Base-by-base conservation (phyloP, 2,329 filamentous ascomycete genomes). In the Elsinoe batatas region DNA sequence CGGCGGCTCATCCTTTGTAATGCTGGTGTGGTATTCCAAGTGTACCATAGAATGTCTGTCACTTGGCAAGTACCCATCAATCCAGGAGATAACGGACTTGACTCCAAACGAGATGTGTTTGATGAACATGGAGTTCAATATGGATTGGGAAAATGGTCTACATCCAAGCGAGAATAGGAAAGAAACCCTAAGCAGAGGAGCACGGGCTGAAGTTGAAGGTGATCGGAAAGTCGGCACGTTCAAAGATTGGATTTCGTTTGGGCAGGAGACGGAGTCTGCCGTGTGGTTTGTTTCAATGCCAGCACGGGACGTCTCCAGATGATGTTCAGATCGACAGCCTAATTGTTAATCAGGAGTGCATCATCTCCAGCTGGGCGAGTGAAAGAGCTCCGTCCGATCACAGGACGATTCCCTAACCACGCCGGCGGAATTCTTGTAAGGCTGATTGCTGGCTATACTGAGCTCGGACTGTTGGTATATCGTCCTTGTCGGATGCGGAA, bases 361-460 rank as follows among this genome's bases (percentile, higher is more conserved):
- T 22, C 32, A 51, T 51, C 20, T 38, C 15, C 33, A 10, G 15
- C 20, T 26, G 33, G 15, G 8, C 32, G n/a, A 51, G 47, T 37
- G 10, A n/a, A 15, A 49, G 13, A 35, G 30, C 44, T 20, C 13
- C 12, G 1, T 13, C 7, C 22, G 26, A 49, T 33, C 32, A 35
- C 26, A 18, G 26, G 44, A 35, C 18, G 13, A 35, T 5, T 38
- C 26, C 33, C 47, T 51, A 15, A 37, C 47, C 47, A 51, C 47
- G 33, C 47, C 32, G 32, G 32, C 47, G 47, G 47, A 51, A 51
- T 8, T 20, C 32, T 49, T 10, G 44, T 49, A 49, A 49, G 44
- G 44, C 44, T 35, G 26, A 17, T 30, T 35, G 35, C 47, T 33
- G 37, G 47, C 47, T 51, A 51, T 51, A 51, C 47, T 37, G 47